phyloP scores from a whole-genome alignment of 1,284 basidiomycete species.

The Apiotrichum siamense region DNA sequence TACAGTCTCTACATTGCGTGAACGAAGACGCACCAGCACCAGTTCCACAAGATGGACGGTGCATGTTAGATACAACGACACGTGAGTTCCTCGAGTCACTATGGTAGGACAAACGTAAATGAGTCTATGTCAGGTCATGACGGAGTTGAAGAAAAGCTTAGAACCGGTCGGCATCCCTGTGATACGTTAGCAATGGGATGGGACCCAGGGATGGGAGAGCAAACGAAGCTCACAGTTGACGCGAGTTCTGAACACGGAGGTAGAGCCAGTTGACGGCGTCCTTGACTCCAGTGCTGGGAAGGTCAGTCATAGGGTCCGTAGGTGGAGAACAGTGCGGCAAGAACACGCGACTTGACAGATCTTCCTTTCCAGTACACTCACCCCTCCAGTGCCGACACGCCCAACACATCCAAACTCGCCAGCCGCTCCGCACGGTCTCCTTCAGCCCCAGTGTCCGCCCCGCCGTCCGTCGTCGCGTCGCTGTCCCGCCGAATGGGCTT shows the following conservation, averaged over 20 bases:
- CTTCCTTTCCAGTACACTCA: conserved; percentile 47
- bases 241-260: conserved; percentile 80
- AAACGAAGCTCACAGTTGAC: conserved; percentile 51
- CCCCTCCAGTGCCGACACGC: conserved; percentile 82
- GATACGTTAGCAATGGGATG: background rate
- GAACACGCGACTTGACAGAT: background rate
- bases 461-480: background rate
- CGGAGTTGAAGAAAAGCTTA: too few relatives aligned
- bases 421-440: conserved; percentile 52
- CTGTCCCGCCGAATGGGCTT: background rate
- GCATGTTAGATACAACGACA: too few relatives aligned
- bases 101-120: too few relatives aligned
- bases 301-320: too few relatives aligned
- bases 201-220: background rate
- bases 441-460: conserved; percentile 50
- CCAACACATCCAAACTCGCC: conserved; percentile 84
- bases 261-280: conserved; percentile 91
- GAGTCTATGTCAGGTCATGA: too few relatives aligned
- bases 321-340: too few relatives aligned
- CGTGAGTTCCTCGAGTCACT: too few relatives aligned
- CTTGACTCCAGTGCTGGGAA: conserved; percentile 77
- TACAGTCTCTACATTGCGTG: too few relatives aligned
- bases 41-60: too few relatives aligned
- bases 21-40: too few relatives aligned
- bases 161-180: conserved; percentile 1